A percentile compares a stretch with the other conserved stretches of the same genome.
These are phyloP conservation scores for Vigna trinervia DNA, from an alignment of 306 rosid genomes.

Conservation along the genomic window DNA sequence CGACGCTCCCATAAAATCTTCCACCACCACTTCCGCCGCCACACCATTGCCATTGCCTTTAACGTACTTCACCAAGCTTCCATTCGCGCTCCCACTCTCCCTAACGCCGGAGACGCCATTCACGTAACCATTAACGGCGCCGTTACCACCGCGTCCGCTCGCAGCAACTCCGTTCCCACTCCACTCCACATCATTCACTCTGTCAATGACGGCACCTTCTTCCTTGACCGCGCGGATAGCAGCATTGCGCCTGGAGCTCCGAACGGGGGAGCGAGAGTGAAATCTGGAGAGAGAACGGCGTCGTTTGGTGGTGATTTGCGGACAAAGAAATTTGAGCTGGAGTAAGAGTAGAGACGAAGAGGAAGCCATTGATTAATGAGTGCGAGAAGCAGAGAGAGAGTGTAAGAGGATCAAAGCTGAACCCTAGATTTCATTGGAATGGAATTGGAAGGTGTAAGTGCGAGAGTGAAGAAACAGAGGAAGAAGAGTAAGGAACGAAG, in stretches of 20 bases:
- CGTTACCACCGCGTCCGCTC: conserved; percentile 44
- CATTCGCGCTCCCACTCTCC: conserved; percentile 63
- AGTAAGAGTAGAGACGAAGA: conserved; percentile 56
- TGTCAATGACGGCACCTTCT: conserved; percentile 62
- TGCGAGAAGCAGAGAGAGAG: neutral
- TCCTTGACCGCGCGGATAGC: conserved; percentile 56
- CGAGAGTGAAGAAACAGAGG: neutral
- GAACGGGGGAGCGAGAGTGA: conserved; percentile 36
- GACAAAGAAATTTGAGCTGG: conserved; percentile 68
- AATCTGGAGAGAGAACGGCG: conserved; percentile 47
- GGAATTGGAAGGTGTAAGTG: neutral
- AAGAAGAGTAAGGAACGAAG: neutral
- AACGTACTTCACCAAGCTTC: conserved; percentile 70
- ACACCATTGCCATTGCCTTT: conserved; percentile 65
- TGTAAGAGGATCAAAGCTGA: conserved; percentile 39
- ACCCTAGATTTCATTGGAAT: conserved; percentile 55
- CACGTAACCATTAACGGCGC: conserved; percentile 51
- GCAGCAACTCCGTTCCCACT: conserved; percentile 72
- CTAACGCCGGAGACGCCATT: conserved; percentile 52
- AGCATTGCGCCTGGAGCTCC: conserved; percentile 32
- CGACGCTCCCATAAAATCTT: conserved; percentile 44
- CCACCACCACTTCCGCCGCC: conserved; percentile 52
- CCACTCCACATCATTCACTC: conserved; percentile 61
- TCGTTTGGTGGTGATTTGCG: conserved; percentile 52
- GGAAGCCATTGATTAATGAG: conserved; percentile 57